Evolutionary conservation across 148 eudicot species (phyloP).

Genomic region (Nepenthes mirabilis): DNA sequence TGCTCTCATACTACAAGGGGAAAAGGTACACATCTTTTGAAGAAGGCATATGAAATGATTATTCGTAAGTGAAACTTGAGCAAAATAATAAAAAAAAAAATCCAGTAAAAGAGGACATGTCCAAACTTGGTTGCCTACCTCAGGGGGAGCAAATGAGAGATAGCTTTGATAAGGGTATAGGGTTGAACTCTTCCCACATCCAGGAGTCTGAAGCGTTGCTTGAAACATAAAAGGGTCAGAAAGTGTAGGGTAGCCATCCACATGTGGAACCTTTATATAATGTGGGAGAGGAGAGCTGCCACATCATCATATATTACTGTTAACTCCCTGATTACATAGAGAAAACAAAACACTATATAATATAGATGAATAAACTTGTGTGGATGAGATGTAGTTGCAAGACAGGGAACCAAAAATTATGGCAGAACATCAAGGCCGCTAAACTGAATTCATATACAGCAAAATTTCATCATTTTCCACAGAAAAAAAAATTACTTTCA

Average conservation of each 20-base stretch:
- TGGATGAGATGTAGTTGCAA: too few relatives aligned
- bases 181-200: slow-evolving; percentile 15
- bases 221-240: slow-evolving; percentile 51
- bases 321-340: not conserved
- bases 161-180: slow-evolving; percentile 33
- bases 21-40: too few relatives aligned
- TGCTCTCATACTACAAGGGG: too few relatives aligned
- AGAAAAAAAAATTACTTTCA: not conserved
- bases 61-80: too few relatives aligned
- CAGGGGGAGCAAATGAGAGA: slow-evolving; percentile 95
- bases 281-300: slow-evolving; percentile 67
- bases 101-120: not conserved
- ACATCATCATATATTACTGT: slow-evolving; percentile 3
- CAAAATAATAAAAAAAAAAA: not conserved
- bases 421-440: too few relatives aligned
- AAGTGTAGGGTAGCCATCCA: slow-evolving; percentile 59
- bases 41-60: too few relatives aligned
- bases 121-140: slow-evolving; percentile 29
- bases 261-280: slow-evolving; percentile 38
- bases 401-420: too few relatives aligned
- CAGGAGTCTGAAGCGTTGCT: slow-evolving; percentile 50
- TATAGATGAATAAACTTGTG: too few relatives aligned
- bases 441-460: too few relatives aligned
- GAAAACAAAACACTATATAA: not conserved
- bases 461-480: too few relatives aligned